Base-by-base conservation (phyloP, 352 stramenopile genomes). In the Pythium monospermum region DNA sequence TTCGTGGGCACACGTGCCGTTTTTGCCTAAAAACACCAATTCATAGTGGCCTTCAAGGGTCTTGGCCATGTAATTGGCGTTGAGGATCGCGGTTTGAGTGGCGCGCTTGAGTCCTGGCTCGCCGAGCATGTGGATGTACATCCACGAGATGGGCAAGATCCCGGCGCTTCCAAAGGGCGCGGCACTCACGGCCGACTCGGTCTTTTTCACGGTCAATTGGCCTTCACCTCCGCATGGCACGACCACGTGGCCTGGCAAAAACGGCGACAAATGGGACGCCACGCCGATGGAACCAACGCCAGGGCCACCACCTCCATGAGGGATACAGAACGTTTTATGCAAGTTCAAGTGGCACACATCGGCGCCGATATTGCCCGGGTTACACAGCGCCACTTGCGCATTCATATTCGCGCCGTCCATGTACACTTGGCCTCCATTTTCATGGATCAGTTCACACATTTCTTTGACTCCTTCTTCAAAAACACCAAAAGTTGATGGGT, bases 371-470 rank as follows among this genome's bases (percentile, higher is more conserved):
- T 79, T 67, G 30, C 95, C 96, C 21, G 97, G 97, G 71, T 94
- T 97, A 40, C 95, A 99, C 27, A 99, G 75, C 23, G 87, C 96
- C n/a, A 99, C 92, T 68, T 99, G 96, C 10, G 96, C 97, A 73
- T 99, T 99, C 95, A 99, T 99, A 84, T 99, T 99, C 47, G 97
- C 97, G 51, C 97, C 97, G 61, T 99, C 96, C 96, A 99, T 99
- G 85, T 99, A 99, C 13, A 99, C 96, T 61, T 98, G 92, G n/a
- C 95, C 97, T 48, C 97, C 97, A 48, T 97, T 81, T 10, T 92
- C 81, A 69, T 99, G 96, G 51, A 98, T 95, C 32, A 95, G 83
- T 36, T 96, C 75, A 58, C 94, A 91, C 64, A 99, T 98, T 59
- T 99, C 94, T 52, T 97, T 92, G 66, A 99, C 96, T 49, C 87